A percentile compares a stretch with the other conserved stretches of the same genome.
Conservation (phyloP, 192 early-diverging fungal genomes). For the Coemansia sp. region DNA sequence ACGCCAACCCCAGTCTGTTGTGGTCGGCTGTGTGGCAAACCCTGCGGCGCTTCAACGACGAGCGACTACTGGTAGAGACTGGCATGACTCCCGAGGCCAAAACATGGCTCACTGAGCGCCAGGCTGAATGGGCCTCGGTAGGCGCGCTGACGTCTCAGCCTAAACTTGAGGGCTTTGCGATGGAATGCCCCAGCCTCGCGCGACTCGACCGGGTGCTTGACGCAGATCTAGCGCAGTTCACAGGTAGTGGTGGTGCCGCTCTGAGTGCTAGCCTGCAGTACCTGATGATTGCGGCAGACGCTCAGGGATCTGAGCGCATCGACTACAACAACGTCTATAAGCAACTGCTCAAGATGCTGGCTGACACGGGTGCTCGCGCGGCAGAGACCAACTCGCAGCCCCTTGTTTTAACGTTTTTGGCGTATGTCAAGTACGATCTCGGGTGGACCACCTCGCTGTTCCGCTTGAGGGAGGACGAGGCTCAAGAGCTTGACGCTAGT, state of each 20-base stretch:
- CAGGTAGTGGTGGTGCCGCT: background rate
- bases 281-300: slow-evolving; percentile 14
- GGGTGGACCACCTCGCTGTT: slow-evolving; percentile 44
- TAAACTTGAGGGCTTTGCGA: slow-evolving; percentile 41
- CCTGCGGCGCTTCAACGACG: slow-evolving; percentile 63
- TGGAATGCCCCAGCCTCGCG: slow-evolving; percentile 41
- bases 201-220: slow-evolving; percentile 31
- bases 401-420: slow-evolving; percentile 67
- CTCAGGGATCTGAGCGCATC: slow-evolving; percentile 55
- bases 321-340: slow-evolving; percentile 75
- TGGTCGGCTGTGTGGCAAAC: slow-evolving; percentile 65
- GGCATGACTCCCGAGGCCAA: slow-evolving; percentile 41
- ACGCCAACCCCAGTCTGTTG: slow-evolving; percentile 58
- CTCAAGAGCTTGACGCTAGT: slow-evolving; percentile 13
- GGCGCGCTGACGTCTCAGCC: slow-evolving; percentile 6
- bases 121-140: slow-evolving; percentile 17
- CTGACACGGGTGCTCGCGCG: slow-evolving; percentile 59
- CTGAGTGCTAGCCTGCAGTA: slow-evolving; percentile 5
- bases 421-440: slow-evolving; percentile 49
- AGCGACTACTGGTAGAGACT: slow-evolving; percentile 60
- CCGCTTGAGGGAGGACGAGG: slow-evolving; percentile 9
- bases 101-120: slow-evolving; percentile 21
- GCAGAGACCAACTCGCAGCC: slow-evolving; percentile 67
- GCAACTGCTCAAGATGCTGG: slow-evolving; percentile 63
- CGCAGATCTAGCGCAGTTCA: slow-evolving; percentile 14